phyloP scores from a whole-genome alignment of 305 asterid genomes.

The Fraxinus paxiana region DNA sequence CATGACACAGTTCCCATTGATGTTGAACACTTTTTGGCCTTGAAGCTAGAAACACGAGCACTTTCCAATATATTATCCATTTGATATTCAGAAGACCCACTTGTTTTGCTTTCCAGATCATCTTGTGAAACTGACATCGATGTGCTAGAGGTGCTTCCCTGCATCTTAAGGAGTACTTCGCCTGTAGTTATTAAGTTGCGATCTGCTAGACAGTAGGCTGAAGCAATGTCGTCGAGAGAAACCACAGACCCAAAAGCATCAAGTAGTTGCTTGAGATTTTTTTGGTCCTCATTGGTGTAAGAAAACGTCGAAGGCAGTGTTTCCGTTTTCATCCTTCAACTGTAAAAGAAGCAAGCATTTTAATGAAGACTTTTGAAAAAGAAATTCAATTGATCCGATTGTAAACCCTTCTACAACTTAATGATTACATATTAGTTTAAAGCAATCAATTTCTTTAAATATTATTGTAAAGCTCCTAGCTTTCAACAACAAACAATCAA shows the following conservation, averaged over 20 bases:
- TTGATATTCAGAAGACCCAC: constrained; percentile 27
- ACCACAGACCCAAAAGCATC: constrained; percentile 61
- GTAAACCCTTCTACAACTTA: neutral
- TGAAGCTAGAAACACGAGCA: constrained; percentile 24
- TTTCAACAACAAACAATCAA: neutral
- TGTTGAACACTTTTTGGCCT: constrained; percentile 49
- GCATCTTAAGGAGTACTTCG: constrained; percentile 39
- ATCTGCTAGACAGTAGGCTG: constrained; percentile 60
- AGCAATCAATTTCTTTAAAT: neutral
- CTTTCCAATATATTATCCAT: constrained; percentile 27
- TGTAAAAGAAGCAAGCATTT: neutral
- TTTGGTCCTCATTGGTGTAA: constrained; percentile 41
- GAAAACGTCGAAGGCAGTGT: constrained; percentile 38
- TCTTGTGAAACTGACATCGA: constrained; percentile 30
- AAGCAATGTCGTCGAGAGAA: constrained; percentile 65
- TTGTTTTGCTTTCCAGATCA: constrained; percentile 19
- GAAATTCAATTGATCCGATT: neutral
- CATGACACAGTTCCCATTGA: constrained; percentile 61
- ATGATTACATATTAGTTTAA: neutral
- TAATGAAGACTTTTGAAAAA: neutral
- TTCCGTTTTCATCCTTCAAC: constrained; percentile 49
- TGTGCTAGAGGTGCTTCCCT: constrained; percentile 28
- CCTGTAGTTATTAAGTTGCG: constrained; percentile 35
- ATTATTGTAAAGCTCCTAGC: neutral
- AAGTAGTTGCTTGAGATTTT: constrained; percentile 55